phyloP scores from a whole-genome alignment of 495 filamentous ascomycete genomes.

The Friedmanniomyces simplex region DNA sequence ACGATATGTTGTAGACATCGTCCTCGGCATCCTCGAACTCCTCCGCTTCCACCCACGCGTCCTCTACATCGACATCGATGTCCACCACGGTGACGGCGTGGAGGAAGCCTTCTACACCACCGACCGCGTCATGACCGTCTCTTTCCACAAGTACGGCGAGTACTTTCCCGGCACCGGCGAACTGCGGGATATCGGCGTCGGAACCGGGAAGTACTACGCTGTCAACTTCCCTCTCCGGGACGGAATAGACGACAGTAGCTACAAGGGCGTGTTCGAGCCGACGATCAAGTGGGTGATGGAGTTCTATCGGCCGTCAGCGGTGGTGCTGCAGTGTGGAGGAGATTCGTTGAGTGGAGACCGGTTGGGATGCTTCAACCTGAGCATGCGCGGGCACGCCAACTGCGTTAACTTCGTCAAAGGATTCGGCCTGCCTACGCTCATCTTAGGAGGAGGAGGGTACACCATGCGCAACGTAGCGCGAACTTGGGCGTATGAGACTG shows the following conservation, averaged over 20 bases:
- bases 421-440: constrained; percentile 81
- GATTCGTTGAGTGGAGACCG: constrained; percentile 92
- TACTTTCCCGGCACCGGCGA: constrained; percentile 98
- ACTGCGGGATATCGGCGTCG: constrained; percentile 89
- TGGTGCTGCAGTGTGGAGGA: constrained; percentile 94
- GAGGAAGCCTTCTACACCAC: constrained; percentile 98
- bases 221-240: constrained; percentile 96
- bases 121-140: constrained; percentile 95
- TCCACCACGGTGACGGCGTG: constrained; percentile 95
- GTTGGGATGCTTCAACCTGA: constrained; percentile 94
- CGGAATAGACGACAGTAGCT: constrained; percentile 85
- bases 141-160: constrained; percentile 98
- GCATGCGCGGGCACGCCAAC: constrained; percentile 95
- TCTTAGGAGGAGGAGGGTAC: constrained; percentile 92
- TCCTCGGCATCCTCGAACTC: constrained; percentile 92
- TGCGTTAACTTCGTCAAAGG: constrained; percentile 92
- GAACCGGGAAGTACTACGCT: constrained; percentile 82
- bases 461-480: constrained; percentile 98
- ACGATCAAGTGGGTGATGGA: constrained; percentile 91
- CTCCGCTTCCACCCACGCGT: constrained; percentile 87
- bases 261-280: constrained; percentile 92
- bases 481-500: constrained; percentile 96
- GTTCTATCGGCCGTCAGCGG: constrained; percentile 85
- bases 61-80: constrained; percentile 96
- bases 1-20: constrained; percentile 59